Conservation (phyloP, 73 alveolate species). For the Paramecium sonneborni region DNA sequence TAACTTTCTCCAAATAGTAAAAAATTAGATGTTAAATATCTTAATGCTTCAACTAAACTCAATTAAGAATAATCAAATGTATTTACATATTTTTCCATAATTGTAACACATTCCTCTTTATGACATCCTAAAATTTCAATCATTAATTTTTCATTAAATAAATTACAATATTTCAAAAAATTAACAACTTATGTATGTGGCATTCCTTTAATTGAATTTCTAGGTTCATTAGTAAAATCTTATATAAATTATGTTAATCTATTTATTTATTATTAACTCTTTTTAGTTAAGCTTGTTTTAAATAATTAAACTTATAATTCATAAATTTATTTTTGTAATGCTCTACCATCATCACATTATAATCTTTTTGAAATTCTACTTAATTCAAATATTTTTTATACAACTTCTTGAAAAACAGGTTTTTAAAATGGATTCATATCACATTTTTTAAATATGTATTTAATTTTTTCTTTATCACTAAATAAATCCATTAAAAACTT, state of each 20-base stretch:
- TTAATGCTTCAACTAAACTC: neutral
- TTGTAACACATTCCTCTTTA: neutral
- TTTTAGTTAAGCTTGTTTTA: neutral
- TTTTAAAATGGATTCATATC: constrained; percentile 25
- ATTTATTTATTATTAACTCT: neutral
- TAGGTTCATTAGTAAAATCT: neutral
- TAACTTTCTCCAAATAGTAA: constrained; percentile 48
- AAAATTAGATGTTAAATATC: constrained; percentile 33
- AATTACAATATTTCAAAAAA: constrained; percentile 4
- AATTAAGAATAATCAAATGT: constrained; percentile 22
- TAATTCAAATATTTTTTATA: constrained; percentile 15
- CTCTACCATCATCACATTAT: constrained; percentile 23
- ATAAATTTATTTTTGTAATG: constrained; percentile 1
- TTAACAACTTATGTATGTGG: neutral
- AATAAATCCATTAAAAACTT: neutral
- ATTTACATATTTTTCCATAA: neutral
- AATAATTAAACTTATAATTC: constrained; percentile 30
- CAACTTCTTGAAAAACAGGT: constrained; percentile 3
- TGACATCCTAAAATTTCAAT: constrained; percentile 55
- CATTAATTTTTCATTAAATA: constrained; percentile 14
- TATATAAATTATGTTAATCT: neutral
- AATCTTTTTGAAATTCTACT: neutral
- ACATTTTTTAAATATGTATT: neutral
- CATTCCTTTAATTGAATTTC: neutral
- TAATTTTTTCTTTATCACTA: neutral